These are phyloP conservation scores for Endothia cerciana DNA, from an alignment of 2,329 filamentous ascomycete species.

Conservation along the genomic window DNA sequence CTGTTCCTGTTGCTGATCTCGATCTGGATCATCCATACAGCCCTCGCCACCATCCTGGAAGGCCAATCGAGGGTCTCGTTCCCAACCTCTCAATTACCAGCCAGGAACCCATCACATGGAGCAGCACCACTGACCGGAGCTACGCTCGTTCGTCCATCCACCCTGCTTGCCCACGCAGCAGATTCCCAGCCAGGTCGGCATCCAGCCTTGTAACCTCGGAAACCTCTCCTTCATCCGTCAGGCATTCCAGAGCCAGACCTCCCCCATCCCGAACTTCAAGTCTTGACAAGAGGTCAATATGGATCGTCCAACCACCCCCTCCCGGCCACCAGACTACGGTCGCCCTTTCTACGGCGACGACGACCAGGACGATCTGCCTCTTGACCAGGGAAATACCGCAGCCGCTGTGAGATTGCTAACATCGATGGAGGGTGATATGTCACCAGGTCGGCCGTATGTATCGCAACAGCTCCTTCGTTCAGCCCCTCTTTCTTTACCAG, in stretches of 20 bases:
- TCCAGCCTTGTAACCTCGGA: constrained; percentile 2
- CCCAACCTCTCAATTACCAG: constrained; percentile 17
- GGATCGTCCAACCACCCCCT: constrained; percentile 55
- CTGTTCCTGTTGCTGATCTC: constrained; percentile 5
- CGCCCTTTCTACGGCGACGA: constrained; percentile 59
- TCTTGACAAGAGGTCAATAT: constrained; percentile 38
- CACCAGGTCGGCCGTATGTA: constrained; percentile 60
- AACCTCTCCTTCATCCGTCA: background rate
- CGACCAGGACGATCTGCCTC: constrained; percentile 53
- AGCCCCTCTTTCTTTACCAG: constrained; percentile 34
- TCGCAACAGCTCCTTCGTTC: constrained; percentile 34
- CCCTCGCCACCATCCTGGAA: background rate
- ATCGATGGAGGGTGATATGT: constrained; percentile 59
- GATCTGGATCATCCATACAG: background rate
- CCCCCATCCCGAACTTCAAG: too few relatives aligned
- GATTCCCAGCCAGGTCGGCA: background rate
- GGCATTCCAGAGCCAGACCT: constrained; percentile 6
- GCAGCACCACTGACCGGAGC: constrained; percentile 2
- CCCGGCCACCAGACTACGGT: constrained; percentile 60
- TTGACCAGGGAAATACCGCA: constrained; percentile 48
- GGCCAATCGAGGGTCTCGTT: background rate
- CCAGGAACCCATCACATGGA: constrained; percentile 1
- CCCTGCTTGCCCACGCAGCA: background rate
- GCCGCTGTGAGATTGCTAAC: constrained; percentile 65
- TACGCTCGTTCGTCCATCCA: constrained; percentile 9